Evolutionary conservation across 257 asterid genomes (phyloP).

Genomic region (Henckelia pumila): DNA sequence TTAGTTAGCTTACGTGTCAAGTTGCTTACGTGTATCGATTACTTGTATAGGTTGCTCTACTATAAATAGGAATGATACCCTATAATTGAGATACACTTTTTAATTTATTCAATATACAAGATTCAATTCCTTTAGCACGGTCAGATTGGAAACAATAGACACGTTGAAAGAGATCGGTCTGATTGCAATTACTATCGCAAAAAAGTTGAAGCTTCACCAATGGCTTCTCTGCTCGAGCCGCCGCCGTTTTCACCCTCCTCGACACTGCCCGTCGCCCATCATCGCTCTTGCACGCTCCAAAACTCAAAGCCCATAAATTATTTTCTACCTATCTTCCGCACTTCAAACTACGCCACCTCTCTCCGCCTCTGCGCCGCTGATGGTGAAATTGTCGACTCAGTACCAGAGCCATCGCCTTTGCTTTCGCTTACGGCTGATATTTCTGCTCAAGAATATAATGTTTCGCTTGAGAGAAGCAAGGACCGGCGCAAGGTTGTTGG

Average conservation of each 20-base stretch:
- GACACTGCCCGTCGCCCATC: constrained; percentile 15
- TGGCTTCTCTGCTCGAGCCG: constrained; percentile 53
- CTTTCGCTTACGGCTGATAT: constrained; percentile 32
- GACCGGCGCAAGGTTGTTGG: constrained; percentile 75
- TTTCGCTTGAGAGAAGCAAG: constrained; percentile 37
- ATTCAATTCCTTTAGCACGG: too few relatives aligned
- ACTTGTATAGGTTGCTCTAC: too few relatives aligned
- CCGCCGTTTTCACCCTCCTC: constrained; percentile 43
- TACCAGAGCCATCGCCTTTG: constrained; percentile 14
- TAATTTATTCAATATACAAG: too few relatives aligned
- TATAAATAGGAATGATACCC: too few relatives aligned
- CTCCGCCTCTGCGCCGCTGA: constrained; percentile 38
- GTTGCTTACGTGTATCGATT: too few relatives aligned
- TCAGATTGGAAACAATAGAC: too few relatives aligned
- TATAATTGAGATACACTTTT: too few relatives aligned
- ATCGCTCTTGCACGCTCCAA: constrained; percentile 25
- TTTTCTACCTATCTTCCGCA: constrained; percentile 30
- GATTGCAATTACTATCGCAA: too few relatives aligned
- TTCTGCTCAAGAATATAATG: constrained; percentile 26
- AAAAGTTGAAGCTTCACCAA: constrained; percentile 17
- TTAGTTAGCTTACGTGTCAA: too few relatives aligned
- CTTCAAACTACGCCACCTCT: constrained; percentile 24
- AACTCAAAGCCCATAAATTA: constrained; percentile 19
- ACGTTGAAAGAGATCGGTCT: too few relatives aligned
- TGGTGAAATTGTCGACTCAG: constrained; percentile 31